phyloP scores from a whole-genome alignment of 257 asterid species.

The Echium plantagineum region DNA sequence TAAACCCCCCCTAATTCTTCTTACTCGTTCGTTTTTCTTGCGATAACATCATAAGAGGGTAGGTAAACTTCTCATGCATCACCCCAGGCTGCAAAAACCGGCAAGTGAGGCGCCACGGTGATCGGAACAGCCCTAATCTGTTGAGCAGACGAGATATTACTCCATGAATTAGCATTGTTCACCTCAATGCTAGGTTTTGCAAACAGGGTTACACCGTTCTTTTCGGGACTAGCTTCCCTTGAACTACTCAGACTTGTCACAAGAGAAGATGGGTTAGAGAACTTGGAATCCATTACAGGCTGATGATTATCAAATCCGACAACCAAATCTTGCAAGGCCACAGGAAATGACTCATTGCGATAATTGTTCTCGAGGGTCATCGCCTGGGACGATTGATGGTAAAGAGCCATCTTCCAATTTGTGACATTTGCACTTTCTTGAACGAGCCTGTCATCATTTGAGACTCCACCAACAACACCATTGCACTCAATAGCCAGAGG shows the following conservation, averaged over 20 bases:
- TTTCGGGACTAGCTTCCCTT: conserved; percentile 76
- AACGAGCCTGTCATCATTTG: conserved; percentile 7
- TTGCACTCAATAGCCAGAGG: conserved; percentile 10
- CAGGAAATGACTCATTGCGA: conserved; percentile 16
- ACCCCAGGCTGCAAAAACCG: conserved; percentile 64
- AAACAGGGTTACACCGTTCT: conserved; percentile 18
- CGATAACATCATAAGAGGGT: background rate
- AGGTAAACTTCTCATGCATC: conserved; percentile 22
- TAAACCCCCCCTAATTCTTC: conserved; percentile 12
- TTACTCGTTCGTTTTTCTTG: background rate
- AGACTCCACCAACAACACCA: background rate
- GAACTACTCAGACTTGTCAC: conserved; percentile 61
- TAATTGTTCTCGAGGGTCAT: background rate
- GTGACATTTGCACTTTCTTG: conserved; percentile 12
- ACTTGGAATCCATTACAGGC: conserved; percentile 10
- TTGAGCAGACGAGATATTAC: conserved; percentile 24
- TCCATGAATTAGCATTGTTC: conserved; percentile 23
- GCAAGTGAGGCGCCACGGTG: conserved; percentile 49
- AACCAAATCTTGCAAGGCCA: conserved; percentile 37
- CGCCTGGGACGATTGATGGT: conserved; percentile 11
- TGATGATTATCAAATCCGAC: conserved; percentile 18
- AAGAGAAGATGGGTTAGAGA: conserved; percentile 44
- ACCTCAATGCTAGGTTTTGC: conserved; percentile 13
- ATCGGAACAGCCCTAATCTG: conserved; percentile 32
- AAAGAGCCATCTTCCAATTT: conserved; percentile 26